These are phyloP conservation scores for Scheffersomyces spartinae DNA, from an alignment of 805 yeast genomes.

Conservation along the genomic window DNA sequence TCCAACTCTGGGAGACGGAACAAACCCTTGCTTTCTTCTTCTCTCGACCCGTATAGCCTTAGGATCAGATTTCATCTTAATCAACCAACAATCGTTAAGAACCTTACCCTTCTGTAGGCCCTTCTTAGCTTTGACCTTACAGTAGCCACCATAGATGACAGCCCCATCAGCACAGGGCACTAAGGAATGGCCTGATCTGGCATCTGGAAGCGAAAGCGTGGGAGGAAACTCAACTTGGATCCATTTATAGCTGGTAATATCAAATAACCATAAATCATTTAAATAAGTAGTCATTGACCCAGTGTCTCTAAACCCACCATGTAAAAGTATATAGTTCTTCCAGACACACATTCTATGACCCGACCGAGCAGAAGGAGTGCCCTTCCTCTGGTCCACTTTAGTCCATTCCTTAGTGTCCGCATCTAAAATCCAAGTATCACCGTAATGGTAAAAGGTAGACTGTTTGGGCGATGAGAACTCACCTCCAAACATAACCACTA, in stretches of 20 bases:
- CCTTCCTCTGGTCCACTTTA: constrained; percentile 62
- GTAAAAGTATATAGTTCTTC: constrained; percentile 80
- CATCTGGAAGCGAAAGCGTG: constrained; percentile 73
- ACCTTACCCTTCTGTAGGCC: constrained; percentile 89
- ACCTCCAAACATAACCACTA: constrained; percentile 84
- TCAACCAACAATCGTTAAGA: constrained; percentile 72
- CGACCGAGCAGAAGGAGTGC: constrained; percentile 71
- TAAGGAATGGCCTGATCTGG: constrained; percentile 88
- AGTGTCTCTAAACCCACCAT: constrained; percentile 89
- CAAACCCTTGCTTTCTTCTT: constrained; percentile 78
- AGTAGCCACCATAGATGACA: constrained; percentile 84
- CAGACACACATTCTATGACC: constrained; percentile 87
- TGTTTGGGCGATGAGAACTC: constrained; percentile 96
- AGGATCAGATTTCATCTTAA: constrained; percentile 80
- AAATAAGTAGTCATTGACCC: constrained; percentile 76
- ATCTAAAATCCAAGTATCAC: constrained; percentile 93
- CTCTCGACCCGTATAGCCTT: constrained; percentile 78
- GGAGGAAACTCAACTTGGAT: constrained; percentile 77
- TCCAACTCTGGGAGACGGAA: constrained; percentile 91
- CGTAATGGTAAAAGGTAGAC: constrained; percentile 88
- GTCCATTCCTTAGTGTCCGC: constrained; percentile 81
- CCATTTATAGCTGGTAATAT: constrained; percentile 85
- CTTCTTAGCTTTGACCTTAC: constrained; percentile 82
- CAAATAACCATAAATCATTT: constrained; percentile 86
- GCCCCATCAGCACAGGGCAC: constrained; percentile 76